Evolutionary conservation across 2,329 filamentous ascomycete species (phyloP).

Genomic region (Emydomyces testavorans): DNA sequence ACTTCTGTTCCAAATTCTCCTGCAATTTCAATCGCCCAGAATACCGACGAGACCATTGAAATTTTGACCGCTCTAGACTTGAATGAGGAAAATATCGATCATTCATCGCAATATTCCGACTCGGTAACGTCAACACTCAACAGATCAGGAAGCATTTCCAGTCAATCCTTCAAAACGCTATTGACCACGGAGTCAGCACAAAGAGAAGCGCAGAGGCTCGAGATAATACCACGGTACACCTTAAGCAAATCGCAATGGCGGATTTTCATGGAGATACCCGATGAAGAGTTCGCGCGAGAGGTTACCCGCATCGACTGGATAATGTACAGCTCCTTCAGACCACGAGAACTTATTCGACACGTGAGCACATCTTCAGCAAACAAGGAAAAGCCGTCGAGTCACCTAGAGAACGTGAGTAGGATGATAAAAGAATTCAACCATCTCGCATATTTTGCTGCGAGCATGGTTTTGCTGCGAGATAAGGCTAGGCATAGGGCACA

Average conservation of each 20-base stretch:
- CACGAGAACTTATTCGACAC: constrained; percentile 84
- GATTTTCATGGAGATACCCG: constrained; percentile 72
- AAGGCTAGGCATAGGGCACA: constrained; percentile 90
- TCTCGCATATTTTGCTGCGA: constrained; percentile 68
- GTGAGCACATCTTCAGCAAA: constrained; percentile 56
- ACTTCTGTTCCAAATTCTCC: constrained; percentile 34
- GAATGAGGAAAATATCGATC: constrained; percentile 30
- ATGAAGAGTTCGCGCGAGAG: constrained; percentile 79
- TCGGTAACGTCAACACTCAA: constrained; percentile 32
- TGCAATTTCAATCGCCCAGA: constrained; percentile 24
- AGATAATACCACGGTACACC: constrained; percentile 55
- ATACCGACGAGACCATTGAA: constrained; percentile 27
- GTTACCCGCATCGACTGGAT: constrained; percentile 95
- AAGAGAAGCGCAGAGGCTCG: constrained; percentile 59
- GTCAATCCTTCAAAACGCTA: constrained; percentile 33
- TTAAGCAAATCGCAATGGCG: constrained; percentile 82
- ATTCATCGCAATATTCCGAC: constrained; percentile 30
- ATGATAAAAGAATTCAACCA: constrained; percentile 93
- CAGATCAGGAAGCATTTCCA: constrained; percentile 31
- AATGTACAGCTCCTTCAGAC: constrained; percentile 90
- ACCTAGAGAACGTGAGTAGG: constrained; percentile 75
- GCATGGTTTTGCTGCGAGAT: constrained; percentile 76
- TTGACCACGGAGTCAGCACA: constrained; percentile 59
- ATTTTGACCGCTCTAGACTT: constrained; percentile 32
- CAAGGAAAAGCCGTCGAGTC: constrained; percentile 53